Percentiles rank a stretch among this genome's conserved stretches.
phyloP scores from a whole-genome alignment of 2,329 filamentous ascomycete species.

The Beauveria scarabaeidicola region DNA sequence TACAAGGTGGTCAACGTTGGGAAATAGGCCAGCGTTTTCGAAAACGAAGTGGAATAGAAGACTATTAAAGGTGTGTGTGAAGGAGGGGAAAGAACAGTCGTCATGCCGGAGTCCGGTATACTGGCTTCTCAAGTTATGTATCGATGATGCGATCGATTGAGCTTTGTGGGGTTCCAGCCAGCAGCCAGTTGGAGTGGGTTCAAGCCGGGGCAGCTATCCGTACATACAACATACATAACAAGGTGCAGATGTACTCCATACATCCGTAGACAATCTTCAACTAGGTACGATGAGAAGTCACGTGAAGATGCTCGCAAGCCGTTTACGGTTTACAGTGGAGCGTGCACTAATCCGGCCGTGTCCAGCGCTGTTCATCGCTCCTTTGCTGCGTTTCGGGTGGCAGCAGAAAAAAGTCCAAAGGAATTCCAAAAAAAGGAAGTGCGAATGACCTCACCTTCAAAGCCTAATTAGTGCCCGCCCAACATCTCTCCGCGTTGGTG shows the following conservation, averaged over 20 bases:
- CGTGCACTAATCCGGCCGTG: not conserved
- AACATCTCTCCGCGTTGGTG: not conserved
- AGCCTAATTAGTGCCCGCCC: not conserved
- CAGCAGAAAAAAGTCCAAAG: not conserved
- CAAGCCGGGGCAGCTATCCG: not conserved
- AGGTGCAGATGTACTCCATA: not conserved
- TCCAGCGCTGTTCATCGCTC: not conserved
- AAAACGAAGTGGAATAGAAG: not conserved
- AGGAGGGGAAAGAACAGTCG: not conserved
- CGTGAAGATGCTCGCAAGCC: not conserved
- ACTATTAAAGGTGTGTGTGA: not conserved
- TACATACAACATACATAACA: too few relatives aligned
- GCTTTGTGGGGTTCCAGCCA: conserved; percentile 5
- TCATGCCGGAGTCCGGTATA: not conserved
- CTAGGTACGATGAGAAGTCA: too few relatives aligned
- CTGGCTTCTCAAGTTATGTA: not conserved
- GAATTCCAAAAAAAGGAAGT: not conserved
- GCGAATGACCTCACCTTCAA: not conserved
- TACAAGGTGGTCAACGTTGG: not conserved
- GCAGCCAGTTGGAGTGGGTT: not conserved
- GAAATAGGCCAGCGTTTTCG: not conserved
- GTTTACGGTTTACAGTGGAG: not conserved
- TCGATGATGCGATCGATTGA: conserved; percentile 11
- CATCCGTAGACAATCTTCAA: too few relatives aligned
- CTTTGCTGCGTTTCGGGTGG: not conserved